A percentile compares a stretch with the other conserved stretches of the same genome.
phyloP scores from a whole-genome alignment of 495 filamentous ascomycete genomes.

The Tuber magnatum region DNA sequence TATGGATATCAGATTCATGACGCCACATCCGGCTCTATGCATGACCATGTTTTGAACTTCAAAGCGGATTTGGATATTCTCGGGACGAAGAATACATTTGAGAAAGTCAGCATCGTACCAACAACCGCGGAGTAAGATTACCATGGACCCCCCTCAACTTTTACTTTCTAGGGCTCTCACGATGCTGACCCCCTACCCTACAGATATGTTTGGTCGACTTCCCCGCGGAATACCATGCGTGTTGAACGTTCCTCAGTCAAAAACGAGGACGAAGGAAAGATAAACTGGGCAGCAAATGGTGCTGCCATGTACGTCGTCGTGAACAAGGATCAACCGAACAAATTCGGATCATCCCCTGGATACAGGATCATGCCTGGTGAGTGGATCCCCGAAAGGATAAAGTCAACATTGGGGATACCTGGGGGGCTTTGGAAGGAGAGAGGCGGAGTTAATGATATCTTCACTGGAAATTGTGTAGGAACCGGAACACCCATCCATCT shows the following conservation, averaged over 20 bases:
- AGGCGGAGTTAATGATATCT: neutral
- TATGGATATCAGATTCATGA: conserved; percentile 55
- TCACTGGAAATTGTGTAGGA: conserved; percentile 8
- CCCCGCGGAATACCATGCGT: conserved; percentile 52
- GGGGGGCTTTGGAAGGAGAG: neutral
- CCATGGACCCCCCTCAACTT: conserved; percentile 15
- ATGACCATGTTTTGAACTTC: conserved; percentile 56
- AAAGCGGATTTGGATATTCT: conserved; percentile 53
- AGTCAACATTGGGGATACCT: neutral
- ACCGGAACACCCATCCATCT: conserved; percentile 45
- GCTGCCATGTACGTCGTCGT: conserved; percentile 49
- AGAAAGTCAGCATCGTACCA: conserved; percentile 45
- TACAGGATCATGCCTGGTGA: conserved; percentile 48
- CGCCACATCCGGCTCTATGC: conserved; percentile 50
- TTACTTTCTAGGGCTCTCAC: conserved; percentile 3
- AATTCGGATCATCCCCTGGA: conserved; percentile 51
- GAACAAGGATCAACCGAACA: conserved; percentile 50
- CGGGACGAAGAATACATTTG: conserved; percentile 48
- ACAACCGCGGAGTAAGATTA: conserved; percentile 37
- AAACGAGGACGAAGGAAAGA: conserved; percentile 46
- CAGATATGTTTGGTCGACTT: conserved; percentile 47
- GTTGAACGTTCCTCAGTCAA: conserved; percentile 46
- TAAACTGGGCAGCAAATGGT: conserved; percentile 50
- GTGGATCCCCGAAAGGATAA: neutral
- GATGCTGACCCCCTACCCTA: conserved; percentile 4